Evolutionary conservation across 306 rosid genomes (phyloP).

Genomic region (Canavalia gladiata): DNA sequence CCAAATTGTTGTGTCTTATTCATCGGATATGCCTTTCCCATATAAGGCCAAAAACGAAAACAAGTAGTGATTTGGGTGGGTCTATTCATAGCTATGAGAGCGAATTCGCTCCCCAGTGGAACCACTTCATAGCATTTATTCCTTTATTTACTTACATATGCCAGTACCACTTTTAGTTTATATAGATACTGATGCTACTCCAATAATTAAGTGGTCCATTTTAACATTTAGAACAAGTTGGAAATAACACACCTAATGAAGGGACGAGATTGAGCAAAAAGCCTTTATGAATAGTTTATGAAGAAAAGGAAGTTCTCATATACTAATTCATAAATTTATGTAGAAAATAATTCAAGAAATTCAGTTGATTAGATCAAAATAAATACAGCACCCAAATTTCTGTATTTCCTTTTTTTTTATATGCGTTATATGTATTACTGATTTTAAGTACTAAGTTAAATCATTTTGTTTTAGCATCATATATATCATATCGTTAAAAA

Average conservation of each 20-base stretch:
- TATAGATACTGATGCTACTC: background rate
- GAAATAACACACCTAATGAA: background rate
- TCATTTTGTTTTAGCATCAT: too few relatives aligned
- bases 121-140: background rate
- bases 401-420: too few relatives aligned
- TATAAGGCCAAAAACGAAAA: conserved; percentile 27
- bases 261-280: background rate
- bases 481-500: too few relatives aligned
- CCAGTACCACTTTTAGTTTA: background rate
- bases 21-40: conserved; percentile 25
- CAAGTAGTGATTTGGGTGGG: conserved; percentile 29
- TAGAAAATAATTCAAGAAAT: background rate
- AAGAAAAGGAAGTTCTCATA: background rate
- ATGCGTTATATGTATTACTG: too few relatives aligned
- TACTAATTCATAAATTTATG: background rate
- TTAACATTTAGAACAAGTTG: background rate
- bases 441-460: too few relatives aligned
- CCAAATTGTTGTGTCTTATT: conserved; percentile 7
- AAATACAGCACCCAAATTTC: background rate
- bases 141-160: background rate
- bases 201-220: background rate
- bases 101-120: background rate
- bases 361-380: background rate
- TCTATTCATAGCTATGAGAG: background rate
- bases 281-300: too few relatives aligned